phyloP scores from a whole-genome alignment of 75 land plant species.

The Selaginella tamariscina region DNA sequence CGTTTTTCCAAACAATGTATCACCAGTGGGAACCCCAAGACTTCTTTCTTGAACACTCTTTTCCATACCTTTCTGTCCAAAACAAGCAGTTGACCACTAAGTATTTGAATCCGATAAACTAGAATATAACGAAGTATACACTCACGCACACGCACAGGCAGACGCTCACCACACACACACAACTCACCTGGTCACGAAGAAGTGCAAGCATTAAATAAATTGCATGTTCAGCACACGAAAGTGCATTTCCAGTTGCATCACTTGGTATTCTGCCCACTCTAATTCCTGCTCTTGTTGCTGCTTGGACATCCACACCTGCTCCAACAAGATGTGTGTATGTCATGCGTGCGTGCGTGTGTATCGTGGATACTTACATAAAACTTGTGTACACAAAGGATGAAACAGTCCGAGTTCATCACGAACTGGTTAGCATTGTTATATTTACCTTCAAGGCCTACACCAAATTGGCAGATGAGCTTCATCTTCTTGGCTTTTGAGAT shows the following conservation, averaged over 20 bases:
- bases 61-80: constrained; percentile 55
- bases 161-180: too few relatives aligned
- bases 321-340: background rate
- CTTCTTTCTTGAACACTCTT: constrained; percentile 31
- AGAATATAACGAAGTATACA: background rate
- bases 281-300: constrained; percentile 75
- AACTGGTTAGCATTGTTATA: background rate
- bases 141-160: background rate
- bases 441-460: constrained; percentile 88
- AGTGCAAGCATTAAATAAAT: constrained; percentile 77
- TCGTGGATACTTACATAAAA: too few relatives aligned
- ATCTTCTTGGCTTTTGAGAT: constrained; percentile 54
- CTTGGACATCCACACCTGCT: constrained; percentile 76
- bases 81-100: background rate
- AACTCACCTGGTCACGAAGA: constrained; percentile 66
- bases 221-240: constrained; percentile 87
- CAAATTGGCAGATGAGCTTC: constrained; percentile 86
- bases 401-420: too few relatives aligned
- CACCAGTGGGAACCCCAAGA: constrained; percentile 61
- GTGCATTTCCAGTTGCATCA: constrained; percentile 60
- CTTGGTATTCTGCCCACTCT: constrained; percentile 89
- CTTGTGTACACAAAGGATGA: too few relatives aligned
- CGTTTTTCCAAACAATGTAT: constrained; percentile 71
- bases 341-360: too few relatives aligned
- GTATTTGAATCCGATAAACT: too few relatives aligned